Conservation (phyloP, 2,329 filamentous ascomycete species). For the Phialophora verrucosa region DNA sequence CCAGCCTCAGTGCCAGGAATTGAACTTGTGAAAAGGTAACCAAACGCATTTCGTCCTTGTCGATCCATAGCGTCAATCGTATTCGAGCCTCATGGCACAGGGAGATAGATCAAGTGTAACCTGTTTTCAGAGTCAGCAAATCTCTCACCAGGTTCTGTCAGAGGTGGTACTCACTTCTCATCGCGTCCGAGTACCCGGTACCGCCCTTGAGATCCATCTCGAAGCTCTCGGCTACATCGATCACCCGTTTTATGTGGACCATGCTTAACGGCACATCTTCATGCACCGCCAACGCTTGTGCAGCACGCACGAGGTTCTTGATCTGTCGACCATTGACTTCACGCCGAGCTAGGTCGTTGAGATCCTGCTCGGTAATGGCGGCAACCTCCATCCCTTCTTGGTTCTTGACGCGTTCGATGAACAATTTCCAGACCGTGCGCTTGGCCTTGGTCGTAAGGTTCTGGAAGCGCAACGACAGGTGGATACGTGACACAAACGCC, state of each 20-base stretch:
- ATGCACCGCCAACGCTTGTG: constrained; percentile 80
- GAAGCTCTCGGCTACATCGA: constrained; percentile 84
- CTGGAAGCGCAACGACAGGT: constrained; percentile 82
- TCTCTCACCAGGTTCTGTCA: neutral
- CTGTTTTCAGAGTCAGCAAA: constrained; percentile 26
- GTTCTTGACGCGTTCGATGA: constrained; percentile 73
- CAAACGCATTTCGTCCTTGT: neutral
- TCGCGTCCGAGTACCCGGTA: constrained; percentile 78
- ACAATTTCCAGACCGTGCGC: constrained; percentile 81
- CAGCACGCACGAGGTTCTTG: constrained; percentile 85
- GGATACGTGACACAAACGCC: constrained; percentile 78
- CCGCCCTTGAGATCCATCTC: constrained; percentile 83
- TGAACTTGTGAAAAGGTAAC: neutral
- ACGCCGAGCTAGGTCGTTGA: constrained; percentile 66
- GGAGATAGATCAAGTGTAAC: constrained; percentile 28
- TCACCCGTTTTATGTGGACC: constrained; percentile 77
- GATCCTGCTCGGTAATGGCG: constrained; percentile 51
- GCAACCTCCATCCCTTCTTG: constrained; percentile 63
- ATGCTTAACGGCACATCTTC: constrained; percentile 74
- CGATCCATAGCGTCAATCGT: neutral
- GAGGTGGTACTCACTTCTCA: constrained; percentile 69
- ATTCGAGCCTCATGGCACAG: neutral
- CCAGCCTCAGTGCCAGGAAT: neutral
- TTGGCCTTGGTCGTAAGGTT: constrained; percentile 74
- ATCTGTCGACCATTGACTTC: constrained; percentile 77